Percentiles rank a stretch among this genome's conserved stretches.
These are phyloP conservation scores for Lepidium didymum DNA, from an alignment of 345 rosid genomes.

Conservation along the genomic window DNA sequence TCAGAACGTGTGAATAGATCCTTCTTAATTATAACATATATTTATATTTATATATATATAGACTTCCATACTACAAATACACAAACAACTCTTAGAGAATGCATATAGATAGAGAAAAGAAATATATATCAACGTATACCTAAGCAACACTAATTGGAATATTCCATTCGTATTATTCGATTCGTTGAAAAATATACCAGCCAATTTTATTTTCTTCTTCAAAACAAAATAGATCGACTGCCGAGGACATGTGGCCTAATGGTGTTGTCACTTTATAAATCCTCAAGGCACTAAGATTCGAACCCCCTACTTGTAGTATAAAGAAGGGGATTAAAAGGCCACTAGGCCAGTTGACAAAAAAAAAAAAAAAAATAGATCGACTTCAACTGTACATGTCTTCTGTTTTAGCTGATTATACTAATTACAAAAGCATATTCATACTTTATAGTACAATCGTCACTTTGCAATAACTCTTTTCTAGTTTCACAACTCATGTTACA, in stretches of 20 bases:
- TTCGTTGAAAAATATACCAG: neutral
- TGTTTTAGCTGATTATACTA: slow-evolving; percentile 1
- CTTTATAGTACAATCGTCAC: slow-evolving; percentile 24
- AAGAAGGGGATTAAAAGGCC: no score
- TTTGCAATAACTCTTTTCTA: slow-evolving; percentile 18
- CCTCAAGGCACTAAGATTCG: no score
- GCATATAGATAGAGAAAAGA: neutral
- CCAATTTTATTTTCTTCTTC: neutral
- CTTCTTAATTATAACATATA: neutral
- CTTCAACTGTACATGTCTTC: neutral
- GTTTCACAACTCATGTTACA: slow-evolving; percentile 7
- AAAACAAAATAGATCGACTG: neutral
- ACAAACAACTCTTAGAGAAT: neutral
- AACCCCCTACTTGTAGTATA: no score
- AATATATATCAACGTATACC: neutral
- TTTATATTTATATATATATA: slow-evolving; percentile 5
- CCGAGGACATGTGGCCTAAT: no score
- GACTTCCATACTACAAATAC: neutral
- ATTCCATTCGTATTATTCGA: slow-evolving; percentile 11
- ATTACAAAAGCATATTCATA: slow-evolving; percentile 12
- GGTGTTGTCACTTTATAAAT: no score
- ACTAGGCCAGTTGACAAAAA: no score
- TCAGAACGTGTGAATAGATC: neutral
- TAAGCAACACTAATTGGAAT: slow-evolving; percentile 14
- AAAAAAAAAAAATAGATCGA: neutral